phyloP scores from a whole-genome alignment of 192 early-diverging fungal species.

The Kickxella alabastrina region DNA sequence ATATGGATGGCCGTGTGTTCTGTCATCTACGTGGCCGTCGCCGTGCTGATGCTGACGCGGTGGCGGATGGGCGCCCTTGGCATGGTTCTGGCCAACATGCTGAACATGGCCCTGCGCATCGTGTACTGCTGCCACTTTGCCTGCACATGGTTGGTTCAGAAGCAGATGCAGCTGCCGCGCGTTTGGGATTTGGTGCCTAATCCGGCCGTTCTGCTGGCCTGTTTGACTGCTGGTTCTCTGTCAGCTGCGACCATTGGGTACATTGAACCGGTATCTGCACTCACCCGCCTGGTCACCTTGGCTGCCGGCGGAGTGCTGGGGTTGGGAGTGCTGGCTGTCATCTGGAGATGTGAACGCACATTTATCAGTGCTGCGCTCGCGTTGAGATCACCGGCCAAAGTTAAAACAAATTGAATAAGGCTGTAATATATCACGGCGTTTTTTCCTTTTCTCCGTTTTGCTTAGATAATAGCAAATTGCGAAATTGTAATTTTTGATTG shows the following conservation, averaged over 20 bases:
- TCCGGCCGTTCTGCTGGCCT: constrained; percentile 16
- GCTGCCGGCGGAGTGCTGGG: constrained; percentile 13
- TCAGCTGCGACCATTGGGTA: neutral
- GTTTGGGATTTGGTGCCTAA: constrained; percentile 26
- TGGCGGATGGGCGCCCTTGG: constrained; percentile 68
- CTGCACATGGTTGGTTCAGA: constrained; percentile 52
- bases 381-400: too few relatives aligned
- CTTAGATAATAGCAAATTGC: too few relatives aligned
- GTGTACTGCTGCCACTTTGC: constrained; percentile 67
- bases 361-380: constrained; percentile 14
- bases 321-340: constrained; percentile 10
- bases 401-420: too few relatives aligned
- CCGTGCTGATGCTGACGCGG: constrained; percentile 57
- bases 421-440: too few relatives aligned
- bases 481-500: too few relatives aligned
- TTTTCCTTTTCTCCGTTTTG: too few relatives aligned
- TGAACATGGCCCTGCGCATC: constrained; percentile 79
- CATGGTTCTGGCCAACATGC: constrained; percentile 79
- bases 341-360: constrained; percentile 31
- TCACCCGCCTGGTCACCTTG: constrained; percentile 8
- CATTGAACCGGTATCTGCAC: neutral
- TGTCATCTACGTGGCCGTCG: constrained; percentile 59
- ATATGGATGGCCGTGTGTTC: constrained; percentile 76
- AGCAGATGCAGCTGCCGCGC: neutral
- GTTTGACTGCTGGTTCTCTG: constrained; percentile 12